Conservation (phyloP, 1,284 basidiomycete genomes). For the Inonotus hispidus region DNA sequence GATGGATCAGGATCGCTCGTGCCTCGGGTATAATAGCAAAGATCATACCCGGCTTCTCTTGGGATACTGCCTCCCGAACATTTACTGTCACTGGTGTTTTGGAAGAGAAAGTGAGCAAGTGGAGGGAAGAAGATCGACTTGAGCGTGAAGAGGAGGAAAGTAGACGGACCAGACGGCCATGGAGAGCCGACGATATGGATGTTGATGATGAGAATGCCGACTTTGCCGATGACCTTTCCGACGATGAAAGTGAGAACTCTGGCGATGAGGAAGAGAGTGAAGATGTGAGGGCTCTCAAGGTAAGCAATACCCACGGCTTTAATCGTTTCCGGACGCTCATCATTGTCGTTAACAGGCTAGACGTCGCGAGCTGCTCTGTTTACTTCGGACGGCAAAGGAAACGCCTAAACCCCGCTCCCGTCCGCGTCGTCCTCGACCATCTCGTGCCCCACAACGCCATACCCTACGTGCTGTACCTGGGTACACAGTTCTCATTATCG, state of each 20-base stretch:
- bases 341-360: slow-evolving; percentile 45
- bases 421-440: slow-evolving; percentile 32
- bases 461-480: slow-evolving; percentile 68
- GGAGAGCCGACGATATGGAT: slow-evolving; percentile 49
- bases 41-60: slow-evolving; percentile 72
- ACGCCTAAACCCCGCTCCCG: slow-evolving; percentile 9
- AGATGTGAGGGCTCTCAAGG: slow-evolving; percentile 75
- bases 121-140: slow-evolving; percentile 62
- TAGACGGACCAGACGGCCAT: slow-evolving; percentile 51
- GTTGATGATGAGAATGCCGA: slow-evolving; percentile 46
- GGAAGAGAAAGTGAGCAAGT: slow-evolving; percentile 61
- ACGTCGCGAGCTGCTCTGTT: slow-evolving; percentile 30
- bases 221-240: slow-evolving; percentile 39
- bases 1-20: slow-evolving; percentile 76
- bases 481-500: slow-evolving; percentile 87
- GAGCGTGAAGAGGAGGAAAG: slow-evolving; percentile 65
- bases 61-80: slow-evolving; percentile 52
- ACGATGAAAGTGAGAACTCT: slow-evolving; percentile 33
- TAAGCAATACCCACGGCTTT: slow-evolving; percentile 26
- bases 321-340: slow-evolving; percentile 10
- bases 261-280: slow-evolving; percentile 70
- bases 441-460: slow-evolving; percentile 22
- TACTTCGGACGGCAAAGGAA: slow-evolving; percentile 23
- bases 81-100: slow-evolving; percentile 70
- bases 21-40: slow-evolving; percentile 66